Conservation (phyloP, 2,329 filamentous ascomycete genomes). For the Microthyrium microscopicum region DNA sequence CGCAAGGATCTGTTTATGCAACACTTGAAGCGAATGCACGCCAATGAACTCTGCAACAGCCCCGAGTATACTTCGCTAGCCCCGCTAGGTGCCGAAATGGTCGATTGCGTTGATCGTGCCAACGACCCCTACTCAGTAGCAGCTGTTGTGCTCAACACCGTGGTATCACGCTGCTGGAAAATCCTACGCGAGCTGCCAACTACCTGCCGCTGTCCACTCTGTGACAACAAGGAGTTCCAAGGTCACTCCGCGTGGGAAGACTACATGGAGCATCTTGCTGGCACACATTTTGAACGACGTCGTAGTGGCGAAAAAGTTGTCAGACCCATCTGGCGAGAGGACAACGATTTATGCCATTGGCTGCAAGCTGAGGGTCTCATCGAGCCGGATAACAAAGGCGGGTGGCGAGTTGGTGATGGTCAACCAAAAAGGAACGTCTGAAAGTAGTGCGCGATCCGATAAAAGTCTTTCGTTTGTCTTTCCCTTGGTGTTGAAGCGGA, state of each 20-base stretch:
- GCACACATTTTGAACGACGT: conserved; percentile 54
- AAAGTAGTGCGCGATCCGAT: too few relatives aligned
- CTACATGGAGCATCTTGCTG: conserved; percentile 78
- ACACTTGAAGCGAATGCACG: conserved; percentile 76
- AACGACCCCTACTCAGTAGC: conserved; percentile 29
- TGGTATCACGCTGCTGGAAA: conserved; percentile 39
- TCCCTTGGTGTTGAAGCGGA: too few relatives aligned
- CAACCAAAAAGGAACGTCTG: too few relatives aligned
- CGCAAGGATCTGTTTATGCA: conserved; percentile 85
- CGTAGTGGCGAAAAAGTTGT: conserved; percentile 16
- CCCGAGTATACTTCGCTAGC: conserved; percentile 9
- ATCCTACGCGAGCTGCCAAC: conserved; percentile 45
- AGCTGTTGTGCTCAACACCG: conserved; percentile 26
- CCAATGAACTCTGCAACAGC: conserved; percentile 17
- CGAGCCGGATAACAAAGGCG: conserved; percentile 12
- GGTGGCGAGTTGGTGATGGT: conserved; percentile 18
- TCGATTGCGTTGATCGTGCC: conserved; percentile 23
- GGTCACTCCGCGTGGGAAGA: conserved; percentile 57
- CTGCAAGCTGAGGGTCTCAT: conserved; percentile 23
- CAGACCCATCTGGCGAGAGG: conserved; percentile 1
- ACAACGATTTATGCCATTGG: conserved; percentile 19
- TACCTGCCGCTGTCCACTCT: conserved; percentile 48
- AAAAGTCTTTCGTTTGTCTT: too few relatives aligned
- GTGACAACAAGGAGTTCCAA: conserved; percentile 43
- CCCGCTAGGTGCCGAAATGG: conserved; percentile 26